Evolutionary conservation across 106 monocot genomes (phyloP), one percentile per base, ranked within the genome.

Genomic region (Cymbidium sinense): DNA sequence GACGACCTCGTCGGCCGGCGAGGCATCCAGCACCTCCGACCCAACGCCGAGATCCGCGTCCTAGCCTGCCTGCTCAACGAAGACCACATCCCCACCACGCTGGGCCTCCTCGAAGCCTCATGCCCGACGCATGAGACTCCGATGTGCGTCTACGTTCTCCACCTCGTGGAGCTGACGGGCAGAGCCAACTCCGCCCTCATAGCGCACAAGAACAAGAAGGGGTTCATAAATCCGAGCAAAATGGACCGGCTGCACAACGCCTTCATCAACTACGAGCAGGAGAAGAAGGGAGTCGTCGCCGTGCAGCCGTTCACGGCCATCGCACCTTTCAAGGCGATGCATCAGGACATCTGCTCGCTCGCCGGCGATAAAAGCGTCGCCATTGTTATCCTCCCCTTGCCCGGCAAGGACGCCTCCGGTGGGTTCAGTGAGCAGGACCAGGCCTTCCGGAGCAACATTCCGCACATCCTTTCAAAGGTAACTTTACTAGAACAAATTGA

Each of bases 311-410:
- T 81, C 80, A 88, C 88, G 0, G 25, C 88, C 36, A 47, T 78
- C 33, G 69, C 85, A 0, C 88, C 88, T 1, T 34, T 47, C 25
- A 77, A 83, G 55, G 34, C 81, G 36, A 88, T 88, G 88, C 85
- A 88, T 74, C 85, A 85, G 36, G 88, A 88, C 75, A 44, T 85
- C 20, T 85, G 85, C 83, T 65, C 83, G 0, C 76, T 88, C 30
- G 84, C 89, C 15, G 29, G 29, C 0, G 80, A 80, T 41, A 84
- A 84, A 75, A 70, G 28, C 37, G 82, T 69, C 13, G 77, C 79
- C 17, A 44, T 84, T 19, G 5, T 89, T 21, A 5, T 89, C 58
- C 36, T 82, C n/a, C 86, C 86, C 0, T 86, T 78, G 34, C 83
- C 75, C 1, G 75, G 34, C 50, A 82, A 75, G 2, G 31, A 43